These are phyloP conservation scores for Oryza meyeriana DNA, from an alignment of 176 grass and related monocot genomes.

Conservation along the genomic window DNA sequence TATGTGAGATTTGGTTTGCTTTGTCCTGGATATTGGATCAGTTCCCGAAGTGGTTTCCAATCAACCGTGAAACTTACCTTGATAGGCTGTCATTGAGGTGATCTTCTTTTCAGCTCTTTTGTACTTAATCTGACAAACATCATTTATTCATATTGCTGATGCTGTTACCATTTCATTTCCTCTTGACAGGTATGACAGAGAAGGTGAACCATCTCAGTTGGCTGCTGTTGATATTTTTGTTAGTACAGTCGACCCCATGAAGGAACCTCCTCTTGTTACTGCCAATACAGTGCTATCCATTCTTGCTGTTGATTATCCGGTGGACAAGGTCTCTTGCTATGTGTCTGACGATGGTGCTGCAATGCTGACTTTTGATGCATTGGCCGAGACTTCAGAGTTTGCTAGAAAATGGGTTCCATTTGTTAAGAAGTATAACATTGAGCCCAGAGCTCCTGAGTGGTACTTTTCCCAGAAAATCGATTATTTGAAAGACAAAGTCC, in stretches of 20 bases:
- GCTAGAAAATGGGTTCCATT: conserved; percentile 99
- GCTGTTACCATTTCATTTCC: conserved; percentile 21
- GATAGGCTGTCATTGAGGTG: conserved; percentile 97
- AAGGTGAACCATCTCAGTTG: conserved; percentile 96
- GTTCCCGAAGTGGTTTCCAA: conserved; percentile 98
- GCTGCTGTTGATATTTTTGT: conserved; percentile 99
- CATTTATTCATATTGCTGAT: conserved; percentile 29
- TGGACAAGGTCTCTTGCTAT: conserved; percentile 99
- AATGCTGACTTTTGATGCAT: conserved; percentile 91
- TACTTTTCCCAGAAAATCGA: conserved; percentile 98
- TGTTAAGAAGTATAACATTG: conserved; percentile 91
- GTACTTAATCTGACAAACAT: conserved; percentile 3
- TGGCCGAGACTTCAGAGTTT: conserved; percentile 98
- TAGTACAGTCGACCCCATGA: conserved; percentile 96
- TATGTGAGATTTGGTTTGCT: conserved; percentile 99
- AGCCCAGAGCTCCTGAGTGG: conserved; percentile 95
- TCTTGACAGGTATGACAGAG: conserved; percentile 83
- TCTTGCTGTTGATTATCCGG: conserved; percentile 96
- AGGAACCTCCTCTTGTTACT: conserved; percentile 97
- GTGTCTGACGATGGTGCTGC: conserved; percentile 99
- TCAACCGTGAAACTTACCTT: conserved; percentile 99
- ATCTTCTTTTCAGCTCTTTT: conserved; percentile 34
- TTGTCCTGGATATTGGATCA: conserved; percentile 99
- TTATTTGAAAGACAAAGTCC: conserved; percentile 99
- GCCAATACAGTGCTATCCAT: conserved; percentile 97